Evolutionary conservation across 768 basidiomycete species (phyloP).

Genomic region (Lentinula edodes): DNA sequence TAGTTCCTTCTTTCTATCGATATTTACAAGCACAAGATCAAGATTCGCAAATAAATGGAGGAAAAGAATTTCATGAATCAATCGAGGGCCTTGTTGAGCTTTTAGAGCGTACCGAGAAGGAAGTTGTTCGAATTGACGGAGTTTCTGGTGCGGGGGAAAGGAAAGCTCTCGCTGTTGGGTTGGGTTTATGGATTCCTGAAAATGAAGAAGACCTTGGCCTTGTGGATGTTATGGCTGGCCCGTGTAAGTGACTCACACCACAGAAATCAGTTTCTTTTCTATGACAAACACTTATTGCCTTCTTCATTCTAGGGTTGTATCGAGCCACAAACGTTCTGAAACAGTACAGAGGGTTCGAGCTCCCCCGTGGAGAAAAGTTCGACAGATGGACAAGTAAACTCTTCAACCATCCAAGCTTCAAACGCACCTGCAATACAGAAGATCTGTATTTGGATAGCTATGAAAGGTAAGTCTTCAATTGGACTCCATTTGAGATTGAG

Average conservation of each 20-base stretch:
- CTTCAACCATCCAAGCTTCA: slow-evolving; percentile 58
- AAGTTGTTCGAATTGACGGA: slow-evolving; percentile 35
- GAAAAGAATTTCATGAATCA: slow-evolving; percentile 48
- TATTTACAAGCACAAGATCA: slow-evolving; percentile 66
- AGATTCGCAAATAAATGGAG: slow-evolving; percentile 43
- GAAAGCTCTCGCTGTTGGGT: slow-evolving; percentile 28
- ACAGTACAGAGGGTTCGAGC: slow-evolving; percentile 62
- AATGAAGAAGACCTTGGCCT: slow-evolving; percentile 45
- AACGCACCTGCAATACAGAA: slow-evolving; percentile 62
- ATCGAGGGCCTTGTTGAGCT: slow-evolving; percentile 46
- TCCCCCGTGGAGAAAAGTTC: slow-evolving; percentile 46
- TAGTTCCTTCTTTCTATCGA: slow-evolving; percentile 72
- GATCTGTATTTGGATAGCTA: slow-evolving; percentile 67
- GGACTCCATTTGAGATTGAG: background rate
- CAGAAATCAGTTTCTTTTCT: background rate
- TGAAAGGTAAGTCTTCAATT: slow-evolving; percentile 42
- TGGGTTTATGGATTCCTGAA: slow-evolving; percentile 57
- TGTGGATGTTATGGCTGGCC: slow-evolving; percentile 64
- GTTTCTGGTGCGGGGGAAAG: slow-evolving; percentile 34
- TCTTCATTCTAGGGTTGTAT: background rate
- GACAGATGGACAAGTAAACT: slow-evolving; percentile 48
- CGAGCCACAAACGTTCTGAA: slow-evolving; percentile 40
- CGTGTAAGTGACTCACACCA: slow-evolving; percentile 44
- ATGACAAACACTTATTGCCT: background rate
- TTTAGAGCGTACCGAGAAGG: slow-evolving; percentile 50